Evolutionary conservation across 2,329 filamentous ascomycete genomes (phyloP).

Genomic region (Phialophora chinensis): DNA sequence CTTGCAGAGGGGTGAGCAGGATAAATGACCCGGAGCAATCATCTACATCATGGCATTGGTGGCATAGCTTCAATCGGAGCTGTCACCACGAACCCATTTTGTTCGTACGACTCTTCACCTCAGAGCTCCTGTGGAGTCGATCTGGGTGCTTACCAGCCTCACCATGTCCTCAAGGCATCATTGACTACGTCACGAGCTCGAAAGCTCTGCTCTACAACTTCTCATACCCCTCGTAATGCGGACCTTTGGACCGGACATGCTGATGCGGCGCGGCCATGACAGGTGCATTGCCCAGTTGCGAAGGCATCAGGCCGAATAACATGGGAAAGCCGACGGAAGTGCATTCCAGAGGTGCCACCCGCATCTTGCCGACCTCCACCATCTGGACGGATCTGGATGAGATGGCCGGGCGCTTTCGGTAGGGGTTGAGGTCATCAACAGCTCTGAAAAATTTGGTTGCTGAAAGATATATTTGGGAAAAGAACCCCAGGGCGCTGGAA

Average conservation of each 20-base stretch:
- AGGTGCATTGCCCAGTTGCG: conserved; percentile 4
- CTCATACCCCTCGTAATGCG: not conserved
- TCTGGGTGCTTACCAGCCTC: conserved; percentile 11
- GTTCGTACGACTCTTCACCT: not conserved
- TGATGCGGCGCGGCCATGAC: conserved; percentile 10
- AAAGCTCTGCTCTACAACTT: not conserved
- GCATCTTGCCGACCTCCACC: conserved; percentile 13
- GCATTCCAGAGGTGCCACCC: not conserved
- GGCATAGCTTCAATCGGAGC: not conserved
- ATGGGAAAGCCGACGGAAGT: not conserved
- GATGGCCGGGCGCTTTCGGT: conserved; percentile 12
- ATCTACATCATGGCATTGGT: not conserved
- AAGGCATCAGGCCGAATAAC: not conserved
- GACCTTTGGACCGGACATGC: not conserved
- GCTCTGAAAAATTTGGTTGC: not conserved
- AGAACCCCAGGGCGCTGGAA: not conserved
- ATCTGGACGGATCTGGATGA: not conserved
- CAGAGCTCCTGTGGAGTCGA: not conserved
- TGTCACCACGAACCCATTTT: not conserved
- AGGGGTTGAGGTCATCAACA: conserved; percentile 13
- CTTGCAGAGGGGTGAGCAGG: not conserved
- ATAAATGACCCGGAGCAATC: not conserved
- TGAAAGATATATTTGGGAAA: conserved; percentile 4
- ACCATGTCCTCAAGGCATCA: conserved; percentile 10
- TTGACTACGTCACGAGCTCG: conserved; percentile 17